Conservation (phyloP, 345 rosid genomes). For the Pistacia vera region DNA sequence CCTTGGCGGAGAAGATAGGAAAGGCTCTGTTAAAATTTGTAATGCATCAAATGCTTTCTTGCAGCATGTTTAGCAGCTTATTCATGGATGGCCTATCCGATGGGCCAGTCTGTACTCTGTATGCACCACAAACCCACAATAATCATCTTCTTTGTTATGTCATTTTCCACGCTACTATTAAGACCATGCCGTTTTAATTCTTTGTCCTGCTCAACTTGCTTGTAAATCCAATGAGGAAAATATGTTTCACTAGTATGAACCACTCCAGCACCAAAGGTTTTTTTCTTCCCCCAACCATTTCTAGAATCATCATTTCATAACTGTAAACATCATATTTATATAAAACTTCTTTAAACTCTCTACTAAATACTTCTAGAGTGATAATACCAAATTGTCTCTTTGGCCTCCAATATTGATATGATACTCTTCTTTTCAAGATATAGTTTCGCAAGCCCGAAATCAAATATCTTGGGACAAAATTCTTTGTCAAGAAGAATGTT, state of each 20-base stretch:
- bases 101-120: neutral
- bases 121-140: conserved; percentile 12
- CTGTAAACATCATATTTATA: conserved; percentile 46
- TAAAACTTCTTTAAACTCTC: conserved; percentile 36
- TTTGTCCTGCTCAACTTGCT: neutral
- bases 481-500: conserved; percentile 44
- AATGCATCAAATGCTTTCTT: neutral
- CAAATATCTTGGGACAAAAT: conserved; percentile 41
- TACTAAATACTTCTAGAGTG: conserved; percentile 39
- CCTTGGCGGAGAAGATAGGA: neutral
- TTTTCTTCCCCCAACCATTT: conserved; percentile 19
- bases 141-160: conserved; percentile 7
- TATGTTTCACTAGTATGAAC: conserved; percentile 2
- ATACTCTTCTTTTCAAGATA: conserved; percentile 31
- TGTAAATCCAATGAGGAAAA: conserved; percentile 18
- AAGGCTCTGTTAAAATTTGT: conserved; percentile 5
- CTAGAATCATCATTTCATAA: conserved; percentile 37
- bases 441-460: conserved; percentile 51
- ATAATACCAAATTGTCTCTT: conserved; percentile 41
- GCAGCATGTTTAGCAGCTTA: conserved; percentile 5
- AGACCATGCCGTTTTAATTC: neutral
- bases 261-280: neutral
- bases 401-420: conserved; percentile 25
- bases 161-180: neutral
- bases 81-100: neutral